A percentile compares a stretch with the other conserved stretches of the same genome.
Conservation (phyloP, 202 grass and related monocot genomes). For the Zizania palustris region DNA sequence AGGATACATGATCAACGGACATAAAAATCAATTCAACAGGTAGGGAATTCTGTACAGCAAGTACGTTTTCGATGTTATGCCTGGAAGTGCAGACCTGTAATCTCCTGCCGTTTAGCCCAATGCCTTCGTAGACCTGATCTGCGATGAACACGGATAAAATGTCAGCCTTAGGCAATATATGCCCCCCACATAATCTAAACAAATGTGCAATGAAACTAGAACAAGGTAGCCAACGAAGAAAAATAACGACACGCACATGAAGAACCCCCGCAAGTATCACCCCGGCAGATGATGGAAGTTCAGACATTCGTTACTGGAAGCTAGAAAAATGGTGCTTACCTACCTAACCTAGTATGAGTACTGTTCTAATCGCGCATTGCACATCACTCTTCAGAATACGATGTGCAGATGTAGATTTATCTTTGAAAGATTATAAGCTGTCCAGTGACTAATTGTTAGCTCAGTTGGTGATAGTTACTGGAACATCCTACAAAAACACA, state of each 20-base stretch:
- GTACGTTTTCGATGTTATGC: background rate
- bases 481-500: background rate
- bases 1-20: too few relatives aligned
- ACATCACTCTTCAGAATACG: background rate
- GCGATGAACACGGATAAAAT: conserved; percentile 25
- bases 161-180: too few relatives aligned
- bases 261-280: background rate
- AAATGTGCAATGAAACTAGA: conserved; percentile 11
- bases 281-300: background rate
- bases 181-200: conserved; percentile 21
- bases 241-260: background rate
- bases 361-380: background rate
- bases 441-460: background rate
- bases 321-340: background rate
- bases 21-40: too few relatives aligned
- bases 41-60: background rate
- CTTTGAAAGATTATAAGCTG: background rate
- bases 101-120: conserved; percentile 36
- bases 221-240: background rate
- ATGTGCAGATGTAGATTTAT: background rate
- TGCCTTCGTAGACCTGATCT: conserved; percentile 11
- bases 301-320: background rate
- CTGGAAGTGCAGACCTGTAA: conserved; percentile 41
- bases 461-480: background rate
- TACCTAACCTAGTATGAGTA: background rate